Evolutionary conservation across 148 eudicot genomes (phyloP).

Genomic region (Vaccinium darrowii): DNA sequence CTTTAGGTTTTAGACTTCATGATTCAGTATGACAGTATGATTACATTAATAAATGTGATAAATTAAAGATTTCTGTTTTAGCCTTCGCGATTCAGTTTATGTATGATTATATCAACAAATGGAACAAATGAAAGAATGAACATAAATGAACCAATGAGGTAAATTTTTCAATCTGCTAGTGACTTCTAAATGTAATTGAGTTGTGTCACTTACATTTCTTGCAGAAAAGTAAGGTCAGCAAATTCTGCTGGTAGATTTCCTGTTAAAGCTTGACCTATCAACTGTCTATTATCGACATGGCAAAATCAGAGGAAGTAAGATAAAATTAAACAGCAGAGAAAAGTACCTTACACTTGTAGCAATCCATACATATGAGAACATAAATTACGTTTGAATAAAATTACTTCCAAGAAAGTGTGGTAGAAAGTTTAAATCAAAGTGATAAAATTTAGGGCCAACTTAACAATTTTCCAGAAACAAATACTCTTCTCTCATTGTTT

Average conservation of each 20-base stretch:
- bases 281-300: constrained; percentile 38
- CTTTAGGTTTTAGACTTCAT: not conserved
- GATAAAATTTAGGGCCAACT: not conserved
- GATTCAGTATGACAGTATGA: too few relatives aligned
- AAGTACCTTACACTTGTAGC: not conserved
- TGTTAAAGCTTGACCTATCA: constrained; percentile 69
- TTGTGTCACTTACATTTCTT: constrained; percentile 51
- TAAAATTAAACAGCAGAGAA: not conserved
- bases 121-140: too few relatives aligned
- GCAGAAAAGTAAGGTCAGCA: constrained; percentile 44
- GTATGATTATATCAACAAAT: too few relatives aligned
- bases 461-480: not conserved
- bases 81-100: too few relatives aligned
- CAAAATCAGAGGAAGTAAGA: not conserved
- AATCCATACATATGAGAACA: not conserved
- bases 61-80: too few relatives aligned
- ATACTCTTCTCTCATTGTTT: not conserved
- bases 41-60: too few relatives aligned
- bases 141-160: too few relatives aligned
- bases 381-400: not conserved
- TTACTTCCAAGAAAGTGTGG: not conserved
- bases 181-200: not conserved
- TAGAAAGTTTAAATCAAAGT: constrained; percentile 3
- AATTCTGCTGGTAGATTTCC: constrained; percentile 71
- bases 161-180: too few relatives aligned